Evolutionary conservation across 495 filamentous ascomycete genomes (phyloP).

Genomic region (Talaromyces wortmannii): DNA sequence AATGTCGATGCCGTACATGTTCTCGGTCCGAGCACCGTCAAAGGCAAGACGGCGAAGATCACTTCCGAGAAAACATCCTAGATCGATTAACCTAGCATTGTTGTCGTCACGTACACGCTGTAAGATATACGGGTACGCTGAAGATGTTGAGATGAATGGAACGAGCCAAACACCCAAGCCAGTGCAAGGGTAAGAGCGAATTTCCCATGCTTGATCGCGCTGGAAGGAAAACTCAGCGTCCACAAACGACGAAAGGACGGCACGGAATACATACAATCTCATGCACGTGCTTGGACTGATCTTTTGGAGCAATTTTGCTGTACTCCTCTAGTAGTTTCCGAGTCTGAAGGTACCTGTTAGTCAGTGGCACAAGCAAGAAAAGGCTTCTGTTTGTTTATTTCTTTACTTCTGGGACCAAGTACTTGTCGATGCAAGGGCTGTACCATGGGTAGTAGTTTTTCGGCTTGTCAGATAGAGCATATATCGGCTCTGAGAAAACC

Average conservation of each 20-base stretch:
- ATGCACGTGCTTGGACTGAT: conserved; percentile 7
- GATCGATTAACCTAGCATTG: conserved; percentile 18
- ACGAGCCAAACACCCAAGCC: conserved; percentile 27
- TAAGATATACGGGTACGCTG: conserved; percentile 14
- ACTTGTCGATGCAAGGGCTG: conserved; percentile 3
- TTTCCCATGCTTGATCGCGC: conserved; percentile 6
- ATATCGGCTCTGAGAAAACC: conserved; percentile 1
- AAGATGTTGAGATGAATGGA: conserved; percentile 16
- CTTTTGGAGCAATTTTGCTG: conserved; percentile 11
- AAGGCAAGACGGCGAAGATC: conserved; percentile 23
- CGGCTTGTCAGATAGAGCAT: background rate
- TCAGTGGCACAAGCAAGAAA: background rate
- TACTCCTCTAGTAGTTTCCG: conserved; percentile 15
- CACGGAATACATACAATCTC: background rate
- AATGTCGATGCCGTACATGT: conserved; percentile 21
- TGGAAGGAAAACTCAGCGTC: background rate
- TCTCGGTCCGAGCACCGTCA: conserved; percentile 18
- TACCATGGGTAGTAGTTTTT: conserved; percentile 4
- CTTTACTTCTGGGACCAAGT: conserved; percentile 2
- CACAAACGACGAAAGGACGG: background rate
- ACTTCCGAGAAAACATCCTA: conserved; percentile 30
- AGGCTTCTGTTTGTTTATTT: background rate
- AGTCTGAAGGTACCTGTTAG: conserved; percentile 10
- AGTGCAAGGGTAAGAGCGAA: conserved; percentile 28
- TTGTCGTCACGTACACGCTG: conserved; percentile 3